A percentile compares a stretch with the other conserved stretches of the same genome.
These are phyloP conservation scores for Cordyceps cateniannulata DNA, from an alignment of 2,329 filamentous ascomycete species.

Conservation along the genomic window DNA sequence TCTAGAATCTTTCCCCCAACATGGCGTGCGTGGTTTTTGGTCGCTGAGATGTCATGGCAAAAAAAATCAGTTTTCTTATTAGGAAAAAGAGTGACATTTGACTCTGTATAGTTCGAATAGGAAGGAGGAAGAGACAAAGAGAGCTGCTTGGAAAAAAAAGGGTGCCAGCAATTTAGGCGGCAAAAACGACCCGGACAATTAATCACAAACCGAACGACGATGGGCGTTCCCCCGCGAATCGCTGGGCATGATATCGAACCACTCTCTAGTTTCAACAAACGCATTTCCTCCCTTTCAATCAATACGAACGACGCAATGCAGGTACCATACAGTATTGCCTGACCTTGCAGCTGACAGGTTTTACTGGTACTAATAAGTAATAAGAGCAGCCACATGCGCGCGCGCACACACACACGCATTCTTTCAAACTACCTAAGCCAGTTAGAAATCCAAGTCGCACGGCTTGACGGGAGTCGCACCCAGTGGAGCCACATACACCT, in stretches of 20 bases:
- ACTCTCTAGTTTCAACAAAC: background rate
- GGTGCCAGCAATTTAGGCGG: background rate
- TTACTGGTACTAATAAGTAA: background rate
- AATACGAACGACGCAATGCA: background rate
- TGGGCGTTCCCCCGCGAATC: background rate
- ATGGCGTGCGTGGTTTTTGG: background rate
- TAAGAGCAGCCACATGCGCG: background rate
- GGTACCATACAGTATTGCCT: background rate
- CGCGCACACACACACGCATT: background rate
- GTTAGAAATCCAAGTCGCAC: background rate
- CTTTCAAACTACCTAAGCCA: too few species aligned
- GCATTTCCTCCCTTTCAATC: background rate
- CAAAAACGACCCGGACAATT: background rate
- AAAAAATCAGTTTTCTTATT: too few species aligned
- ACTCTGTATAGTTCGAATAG: too few species aligned
- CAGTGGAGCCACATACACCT: background rate
- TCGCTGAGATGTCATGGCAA: too few species aligned
- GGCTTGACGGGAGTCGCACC: background rate
- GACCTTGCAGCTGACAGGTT: background rate
- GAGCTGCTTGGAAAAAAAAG: too few species aligned
- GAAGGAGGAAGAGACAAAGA: too few species aligned
- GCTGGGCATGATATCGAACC: background rate
- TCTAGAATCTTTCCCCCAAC: background rate
- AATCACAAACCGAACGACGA: too few species aligned
- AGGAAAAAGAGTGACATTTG: too few species aligned